These are phyloP conservation scores for Trametopsis cervina DNA, from an alignment of 768 basidiomycete genomes.

Conservation along the genomic window DNA sequence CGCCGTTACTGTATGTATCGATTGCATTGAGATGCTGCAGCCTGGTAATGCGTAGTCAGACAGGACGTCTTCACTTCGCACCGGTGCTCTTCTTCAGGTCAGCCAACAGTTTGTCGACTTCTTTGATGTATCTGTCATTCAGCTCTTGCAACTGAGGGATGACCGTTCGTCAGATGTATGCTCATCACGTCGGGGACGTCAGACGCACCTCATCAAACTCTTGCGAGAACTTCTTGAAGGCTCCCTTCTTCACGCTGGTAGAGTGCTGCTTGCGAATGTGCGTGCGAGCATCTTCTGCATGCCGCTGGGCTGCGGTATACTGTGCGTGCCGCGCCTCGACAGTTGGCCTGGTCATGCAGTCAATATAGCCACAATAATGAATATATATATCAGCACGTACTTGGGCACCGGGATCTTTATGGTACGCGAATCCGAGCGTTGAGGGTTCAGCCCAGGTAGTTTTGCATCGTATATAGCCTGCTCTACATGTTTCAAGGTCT, in stretches of 20 bases:
- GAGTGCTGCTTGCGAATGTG: slow-evolving; percentile 72
- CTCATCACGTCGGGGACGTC: neutral
- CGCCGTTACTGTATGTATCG: neutral
- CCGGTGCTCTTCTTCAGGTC: slow-evolving; percentile 54
- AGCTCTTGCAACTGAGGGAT: slow-evolving; percentile 65
- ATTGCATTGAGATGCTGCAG: neutral
- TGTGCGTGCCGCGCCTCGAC: slow-evolving; percentile 61
- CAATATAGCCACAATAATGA: neutral
- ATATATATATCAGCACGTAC: slow-evolving; percentile 33
- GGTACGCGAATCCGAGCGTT: slow-evolving; percentile 61
- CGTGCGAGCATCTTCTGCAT: slow-evolving; percentile 69
- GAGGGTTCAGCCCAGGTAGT: slow-evolving; percentile 65
- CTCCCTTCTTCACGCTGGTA: slow-evolving; percentile 59
- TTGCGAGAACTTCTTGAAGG: slow-evolving; percentile 59
- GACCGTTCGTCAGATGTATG: neutral
- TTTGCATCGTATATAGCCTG: slow-evolving; percentile 70
- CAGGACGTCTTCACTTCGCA: slow-evolving; percentile 17
- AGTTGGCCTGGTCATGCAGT: slow-evolving; percentile 50
- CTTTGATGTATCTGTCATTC: slow-evolving; percentile 50
- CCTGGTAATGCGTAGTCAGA: neutral
- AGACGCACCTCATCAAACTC: slow-evolving; percentile 62
- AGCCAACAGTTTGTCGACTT: slow-evolving; percentile 60
- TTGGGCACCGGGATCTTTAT: slow-evolving; percentile 78
- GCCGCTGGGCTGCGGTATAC: slow-evolving; percentile 46
- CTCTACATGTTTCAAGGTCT: slow-evolving; percentile 75